Conservation (phyloP, 176 grass and related monocot genomes). For the Cymbopogon citratus region DNA sequence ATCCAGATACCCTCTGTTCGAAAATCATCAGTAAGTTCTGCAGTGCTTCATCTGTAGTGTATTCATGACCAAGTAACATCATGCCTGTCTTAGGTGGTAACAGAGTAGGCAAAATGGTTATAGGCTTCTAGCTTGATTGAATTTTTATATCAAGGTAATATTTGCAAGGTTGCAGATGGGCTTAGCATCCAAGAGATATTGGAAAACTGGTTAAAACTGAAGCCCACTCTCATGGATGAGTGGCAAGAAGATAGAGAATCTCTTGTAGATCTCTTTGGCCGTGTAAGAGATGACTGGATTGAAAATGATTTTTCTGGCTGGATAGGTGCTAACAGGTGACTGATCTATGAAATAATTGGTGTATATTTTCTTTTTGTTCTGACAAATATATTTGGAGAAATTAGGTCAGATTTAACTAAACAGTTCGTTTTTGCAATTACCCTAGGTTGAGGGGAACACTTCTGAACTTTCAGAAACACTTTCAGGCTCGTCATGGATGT, state of each 20-base stretch:
- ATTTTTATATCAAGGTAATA: conserved; percentile 27
- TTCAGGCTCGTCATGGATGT: background rate
- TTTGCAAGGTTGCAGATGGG: conserved; percentile 84
- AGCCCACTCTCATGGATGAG: conserved; percentile 69
- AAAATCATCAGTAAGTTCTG: conserved; percentile 66
- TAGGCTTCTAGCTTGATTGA: conserved; percentile 27
- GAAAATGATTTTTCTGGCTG: conserved; percentile 88
- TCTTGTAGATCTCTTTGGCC: conserved; percentile 78
- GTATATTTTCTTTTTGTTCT: background rate
- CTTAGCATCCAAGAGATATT: conserved; percentile 66
- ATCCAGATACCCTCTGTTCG: conserved; percentile 49
- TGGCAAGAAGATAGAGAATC: conserved; percentile 78
- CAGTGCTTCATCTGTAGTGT: background rate
- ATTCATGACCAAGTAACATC: background rate
- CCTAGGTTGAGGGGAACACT: background rate
- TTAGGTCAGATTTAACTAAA: background rate
- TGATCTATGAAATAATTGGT: conserved; percentile 14
- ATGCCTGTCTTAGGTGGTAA: background rate
- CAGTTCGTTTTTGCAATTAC: background rate
- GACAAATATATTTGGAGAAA: background rate
- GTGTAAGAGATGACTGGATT: conserved; percentile 88
- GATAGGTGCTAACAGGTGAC: conserved; percentile 83
- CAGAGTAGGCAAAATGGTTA: conserved; percentile 14
- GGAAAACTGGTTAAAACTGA: conserved; percentile 68
- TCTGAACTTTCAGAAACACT: background rate